Percentiles rank a stretch among this genome's conserved stretches.
Evolutionary conservation across 441 rosid genomes (phyloP).

Genomic region (Adansonia gregorii): DNA sequence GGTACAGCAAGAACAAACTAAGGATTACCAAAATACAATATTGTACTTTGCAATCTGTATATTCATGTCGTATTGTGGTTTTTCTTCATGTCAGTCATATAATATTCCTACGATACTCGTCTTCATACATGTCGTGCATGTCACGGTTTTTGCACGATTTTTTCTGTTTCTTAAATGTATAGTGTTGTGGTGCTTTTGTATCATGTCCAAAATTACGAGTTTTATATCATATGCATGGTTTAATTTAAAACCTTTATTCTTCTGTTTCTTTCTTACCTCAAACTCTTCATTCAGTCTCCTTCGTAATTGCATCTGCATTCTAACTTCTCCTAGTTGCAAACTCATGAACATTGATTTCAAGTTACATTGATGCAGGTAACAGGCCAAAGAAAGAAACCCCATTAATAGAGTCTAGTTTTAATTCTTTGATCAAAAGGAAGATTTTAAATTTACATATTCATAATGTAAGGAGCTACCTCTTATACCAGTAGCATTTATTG

Average conservation of each 20-base stretch:
- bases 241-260: not conserved
- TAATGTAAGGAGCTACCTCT: not conserved
- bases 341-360: not conserved
- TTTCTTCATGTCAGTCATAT: too few relatives aligned
- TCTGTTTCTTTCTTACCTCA: not conserved
- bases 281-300: conserved; percentile 2
- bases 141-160: too few relatives aligned
- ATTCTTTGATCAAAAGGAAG: not conserved
- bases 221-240: not conserved
- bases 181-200: too few relatives aligned
- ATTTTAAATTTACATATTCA: not conserved
- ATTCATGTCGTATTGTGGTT: too few relatives aligned
- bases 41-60: too few relatives aligned
- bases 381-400: not conserved
- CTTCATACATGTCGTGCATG: too few relatives aligned
- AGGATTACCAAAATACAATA: not conserved
- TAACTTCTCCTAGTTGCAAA: not conserved
- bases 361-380: not conserved
- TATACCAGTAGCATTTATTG: not conserved
- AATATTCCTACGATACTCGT: too few relatives aligned
- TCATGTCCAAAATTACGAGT: too few relatives aligned
- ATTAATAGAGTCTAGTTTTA: not conserved
- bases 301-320: not conserved
- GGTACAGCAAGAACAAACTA: not conserved
- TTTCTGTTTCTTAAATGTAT: too few relatives aligned